Percentiles rank a stretch among this genome's conserved stretches.
Conservation (phyloP, 257 asterid genomes). For the Fraxinus excelsior region DNA sequence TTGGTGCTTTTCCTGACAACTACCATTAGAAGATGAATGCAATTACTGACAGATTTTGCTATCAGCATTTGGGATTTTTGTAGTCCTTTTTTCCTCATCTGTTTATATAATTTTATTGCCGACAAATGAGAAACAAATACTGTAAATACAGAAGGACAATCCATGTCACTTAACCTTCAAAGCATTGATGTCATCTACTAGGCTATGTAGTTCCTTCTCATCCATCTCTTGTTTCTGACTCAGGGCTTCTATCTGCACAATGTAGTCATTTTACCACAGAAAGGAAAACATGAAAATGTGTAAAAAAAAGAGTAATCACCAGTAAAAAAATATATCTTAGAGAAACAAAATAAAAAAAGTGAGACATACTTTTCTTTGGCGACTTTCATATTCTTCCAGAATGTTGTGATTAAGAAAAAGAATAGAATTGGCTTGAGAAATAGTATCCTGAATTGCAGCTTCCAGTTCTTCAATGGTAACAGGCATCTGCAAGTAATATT, state of each 20-base stretch:
- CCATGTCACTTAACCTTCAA: constrained; percentile 59
- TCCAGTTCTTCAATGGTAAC: constrained; percentile 82
- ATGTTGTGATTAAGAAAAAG: constrained; percentile 80
- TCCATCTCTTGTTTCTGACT: constrained; percentile 57
- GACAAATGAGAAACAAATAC: neutral
- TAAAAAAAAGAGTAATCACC: constrained; percentile 8
- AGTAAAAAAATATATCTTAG: neutral
- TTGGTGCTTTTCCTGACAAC: neutral
- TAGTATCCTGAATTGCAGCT: constrained; percentile 77
- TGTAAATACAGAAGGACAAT: constrained; percentile 12
- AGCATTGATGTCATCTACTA: constrained; percentile 55
- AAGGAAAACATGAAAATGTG: neutral
- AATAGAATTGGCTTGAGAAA: constrained; percentile 79
- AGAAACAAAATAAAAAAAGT: neutral
- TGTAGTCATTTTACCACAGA: constrained; percentile 18
- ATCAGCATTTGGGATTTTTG: neutral
- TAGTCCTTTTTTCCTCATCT: neutral
- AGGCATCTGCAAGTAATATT: constrained; percentile 73
- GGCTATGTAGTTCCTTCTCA: constrained; percentile 50
- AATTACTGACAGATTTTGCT: neutral
- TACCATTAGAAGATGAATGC: neutral
- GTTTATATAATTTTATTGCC: neutral
- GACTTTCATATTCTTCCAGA: constrained; percentile 87
- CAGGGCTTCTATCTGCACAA: constrained; percentile 73
- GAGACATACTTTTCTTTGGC: constrained; percentile 61